phyloP scores from a whole-genome alignment of 2,329 filamentous ascomycete genomes.

The Cladorrhinum sp. region DNA sequence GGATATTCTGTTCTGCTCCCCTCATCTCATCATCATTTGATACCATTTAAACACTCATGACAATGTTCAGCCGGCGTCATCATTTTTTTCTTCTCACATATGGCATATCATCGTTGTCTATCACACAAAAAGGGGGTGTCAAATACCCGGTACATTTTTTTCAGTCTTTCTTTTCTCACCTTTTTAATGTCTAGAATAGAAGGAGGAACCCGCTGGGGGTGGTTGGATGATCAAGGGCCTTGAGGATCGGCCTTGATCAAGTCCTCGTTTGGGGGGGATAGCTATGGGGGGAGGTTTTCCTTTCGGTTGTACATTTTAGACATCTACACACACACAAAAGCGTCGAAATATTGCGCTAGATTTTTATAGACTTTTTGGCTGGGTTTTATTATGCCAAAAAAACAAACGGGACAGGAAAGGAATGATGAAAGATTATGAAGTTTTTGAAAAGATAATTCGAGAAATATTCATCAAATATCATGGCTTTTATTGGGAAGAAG shows the following conservation, averaged over 20 bases:
- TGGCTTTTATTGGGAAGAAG: too few relatives aligned
- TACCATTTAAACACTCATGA: not conserved
- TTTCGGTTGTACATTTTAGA: not conserved
- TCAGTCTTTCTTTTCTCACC: not conserved
- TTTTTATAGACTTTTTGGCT: not conserved
- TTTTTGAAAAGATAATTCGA: not conserved
- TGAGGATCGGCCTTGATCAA: too few relatives aligned
- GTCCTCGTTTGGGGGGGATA: too few relatives aligned
- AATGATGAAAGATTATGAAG: not conserved
- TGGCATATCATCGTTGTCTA: not conserved
- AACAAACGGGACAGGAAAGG: not conserved
- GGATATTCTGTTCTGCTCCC: not conserved
- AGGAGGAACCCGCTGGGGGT: not conserved
- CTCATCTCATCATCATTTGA: not conserved
- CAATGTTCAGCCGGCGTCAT: not conserved
- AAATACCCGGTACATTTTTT: not conserved
- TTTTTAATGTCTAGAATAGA: not conserved
- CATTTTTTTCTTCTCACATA: not conserved
- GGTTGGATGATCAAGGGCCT: too few relatives aligned
- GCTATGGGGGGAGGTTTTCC: not conserved
- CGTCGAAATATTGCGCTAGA: not conserved
- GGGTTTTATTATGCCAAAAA: not conserved
- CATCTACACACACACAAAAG: not conserved
- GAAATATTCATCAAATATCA: too few relatives aligned
- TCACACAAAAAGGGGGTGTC: not conserved